These are phyloP conservation scores for Ophiocordyceps sinensis DNA, from an alignment of 2,329 filamentous ascomycete species.

Conservation along the genomic window DNA sequence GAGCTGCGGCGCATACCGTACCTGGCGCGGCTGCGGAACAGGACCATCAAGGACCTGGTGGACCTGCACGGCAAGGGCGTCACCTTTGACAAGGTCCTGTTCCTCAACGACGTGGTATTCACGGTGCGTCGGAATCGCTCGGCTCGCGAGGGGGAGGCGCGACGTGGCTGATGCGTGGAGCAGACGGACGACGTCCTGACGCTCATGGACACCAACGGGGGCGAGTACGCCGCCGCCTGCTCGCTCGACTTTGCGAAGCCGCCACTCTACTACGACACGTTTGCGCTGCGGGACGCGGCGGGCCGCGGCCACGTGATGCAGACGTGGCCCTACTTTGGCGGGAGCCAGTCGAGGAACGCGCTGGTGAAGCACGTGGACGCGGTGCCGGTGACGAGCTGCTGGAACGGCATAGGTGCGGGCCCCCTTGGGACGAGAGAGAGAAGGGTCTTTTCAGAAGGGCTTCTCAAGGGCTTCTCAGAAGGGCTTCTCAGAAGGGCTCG, in stretches of 20 bases:
- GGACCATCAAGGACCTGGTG: constrained; percentile 43
- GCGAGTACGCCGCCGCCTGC: constrained; percentile 47
- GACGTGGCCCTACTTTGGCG: constrained; percentile 45
- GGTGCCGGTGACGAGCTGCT: constrained; percentile 30
- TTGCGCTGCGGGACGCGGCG: constrained; percentile 40
- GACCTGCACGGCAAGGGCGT: constrained; percentile 33
- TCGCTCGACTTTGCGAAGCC: constrained; percentile 43
- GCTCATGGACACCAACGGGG: constrained; percentile 41
- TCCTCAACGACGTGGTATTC: constrained; percentile 50
- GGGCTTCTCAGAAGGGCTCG: too few species aligned
- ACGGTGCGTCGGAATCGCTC: constrained; percentile 20
- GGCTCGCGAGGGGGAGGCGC: not conserved
- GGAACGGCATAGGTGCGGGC: constrained; percentile 27
- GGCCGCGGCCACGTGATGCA: constrained; percentile 36
- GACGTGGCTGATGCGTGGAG: constrained; percentile 7
- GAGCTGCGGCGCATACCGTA: constrained; percentile 56
- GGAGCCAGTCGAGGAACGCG: constrained; percentile 33
- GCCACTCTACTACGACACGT: constrained; percentile 45
- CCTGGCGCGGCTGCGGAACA: constrained; percentile 49
- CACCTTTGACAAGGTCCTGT: constrained; percentile 43
- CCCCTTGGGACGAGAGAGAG: not conserved
- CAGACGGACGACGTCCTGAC: constrained; percentile 40
- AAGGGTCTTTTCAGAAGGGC: too few species aligned
- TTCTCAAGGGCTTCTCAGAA: too few species aligned
- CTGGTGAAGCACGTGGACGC: constrained; percentile 31